phyloP scores from a whole-genome alignment of 305 asterid genomes.

The Solanum hybrid region DNA sequence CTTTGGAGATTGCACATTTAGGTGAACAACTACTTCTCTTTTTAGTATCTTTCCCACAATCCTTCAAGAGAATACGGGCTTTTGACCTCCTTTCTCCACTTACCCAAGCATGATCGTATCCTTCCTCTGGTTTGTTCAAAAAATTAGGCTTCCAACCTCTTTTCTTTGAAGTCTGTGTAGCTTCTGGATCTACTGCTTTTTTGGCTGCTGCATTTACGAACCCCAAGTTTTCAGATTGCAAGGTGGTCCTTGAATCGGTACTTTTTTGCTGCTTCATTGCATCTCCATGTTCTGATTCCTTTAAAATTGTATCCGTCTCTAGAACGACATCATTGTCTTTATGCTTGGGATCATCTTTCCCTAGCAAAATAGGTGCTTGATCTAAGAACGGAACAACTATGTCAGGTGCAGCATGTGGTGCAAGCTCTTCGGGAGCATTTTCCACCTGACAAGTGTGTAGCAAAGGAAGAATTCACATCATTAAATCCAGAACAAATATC shows the following conservation, averaged over 20 bases:
- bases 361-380: neutral
- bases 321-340: neutral
- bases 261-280: neutral
- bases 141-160: constrained; percentile 11
- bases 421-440: neutral
- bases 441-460: neutral
- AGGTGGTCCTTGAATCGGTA: neutral
- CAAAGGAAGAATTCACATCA: neutral
- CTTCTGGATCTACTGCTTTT: neutral
- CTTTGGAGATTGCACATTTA: neutral
- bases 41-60: neutral
- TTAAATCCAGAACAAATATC: neutral
- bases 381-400: neutral
- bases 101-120: constrained; percentile 12
- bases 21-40: constrained; percentile 1
- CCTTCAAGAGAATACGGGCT: neutral
- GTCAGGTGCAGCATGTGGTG: neutral
- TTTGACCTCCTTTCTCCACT: constrained; percentile 1
- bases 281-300: neutral
- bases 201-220: neutral
- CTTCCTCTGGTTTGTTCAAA: constrained; percentile 14
- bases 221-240: neutral
- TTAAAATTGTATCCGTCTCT: neutral
- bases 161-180: constrained; percentile 1
- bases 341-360: neutral